phyloP scores from a whole-genome alignment of 768 basidiomycete species.

The Collybia nuda region DNA sequence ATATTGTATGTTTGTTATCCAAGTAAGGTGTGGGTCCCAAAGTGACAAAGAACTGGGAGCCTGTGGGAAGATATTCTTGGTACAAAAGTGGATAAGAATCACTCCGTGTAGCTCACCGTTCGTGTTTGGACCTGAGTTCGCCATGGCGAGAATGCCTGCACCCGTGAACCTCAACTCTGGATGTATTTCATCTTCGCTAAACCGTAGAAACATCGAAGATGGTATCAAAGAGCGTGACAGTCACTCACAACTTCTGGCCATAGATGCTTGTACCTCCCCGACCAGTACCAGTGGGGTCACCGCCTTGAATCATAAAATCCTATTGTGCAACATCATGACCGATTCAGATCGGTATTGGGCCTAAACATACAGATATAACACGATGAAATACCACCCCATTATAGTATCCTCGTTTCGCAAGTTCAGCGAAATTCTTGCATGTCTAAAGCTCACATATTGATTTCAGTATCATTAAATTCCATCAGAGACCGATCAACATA shows the following conservation, averaged over 20 bases:
- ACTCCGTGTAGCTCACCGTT: slow-evolving; percentile 63
- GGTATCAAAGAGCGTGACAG: neutral
- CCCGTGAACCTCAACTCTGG: slow-evolving; percentile 93
- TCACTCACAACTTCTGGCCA: slow-evolving; percentile 79
- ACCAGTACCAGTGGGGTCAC: slow-evolving; percentile 95
- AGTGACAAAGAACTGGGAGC: slow-evolving; percentile 94
- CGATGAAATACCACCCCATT: slow-evolving; percentile 90
- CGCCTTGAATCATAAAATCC: slow-evolving; percentile 98
- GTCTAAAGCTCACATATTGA: slow-evolving; percentile 51
- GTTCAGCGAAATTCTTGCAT: slow-evolving; percentile 92
- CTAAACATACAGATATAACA: slow-evolving; percentile 69
- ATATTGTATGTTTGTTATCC: slow-evolving; percentile 85
- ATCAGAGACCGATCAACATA: slow-evolving; percentile 33
- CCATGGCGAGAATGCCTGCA: slow-evolving; percentile 95
- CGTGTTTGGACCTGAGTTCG: slow-evolving; percentile 94
- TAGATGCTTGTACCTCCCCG: slow-evolving; percentile 89
- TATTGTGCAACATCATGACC: slow-evolving; percentile 23
- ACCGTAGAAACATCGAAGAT: slow-evolving; percentile 5
- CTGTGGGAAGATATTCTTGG: slow-evolving; percentile 35
- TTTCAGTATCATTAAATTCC: slow-evolving; percentile 14
- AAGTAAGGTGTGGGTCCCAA: slow-evolving; percentile 81
- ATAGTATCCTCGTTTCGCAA: slow-evolving; percentile 92
- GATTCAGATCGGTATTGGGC: neutral
- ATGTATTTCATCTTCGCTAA: slow-evolving; percentile 86
- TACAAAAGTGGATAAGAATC: slow-evolving; percentile 26